Percentiles rank a stretch among this genome's conserved stretches.
Conservation (phyloP, 768 basidiomycete species). For the Kwoniella heveanensis region DNA sequence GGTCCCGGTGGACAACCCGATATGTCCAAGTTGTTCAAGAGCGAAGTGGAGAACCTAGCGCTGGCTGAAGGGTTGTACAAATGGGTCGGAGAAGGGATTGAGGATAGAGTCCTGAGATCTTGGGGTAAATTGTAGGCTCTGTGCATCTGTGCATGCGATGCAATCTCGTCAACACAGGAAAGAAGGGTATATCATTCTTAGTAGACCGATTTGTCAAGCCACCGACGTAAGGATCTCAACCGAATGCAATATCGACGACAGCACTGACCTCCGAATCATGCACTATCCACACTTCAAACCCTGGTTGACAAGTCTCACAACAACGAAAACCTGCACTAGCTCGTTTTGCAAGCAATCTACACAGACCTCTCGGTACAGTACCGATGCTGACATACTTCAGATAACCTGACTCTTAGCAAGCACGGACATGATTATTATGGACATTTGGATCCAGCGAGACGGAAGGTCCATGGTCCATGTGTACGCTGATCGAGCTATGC, state of each 20-base stretch:
- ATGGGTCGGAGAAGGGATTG: slow-evolving; percentile 81
- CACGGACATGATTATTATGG: neutral
- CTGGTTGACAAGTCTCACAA: too few relatives aligned
- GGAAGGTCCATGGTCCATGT: neutral
- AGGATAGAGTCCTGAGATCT: slow-evolving; percentile 72
- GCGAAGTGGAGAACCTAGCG: slow-evolving; percentile 88
- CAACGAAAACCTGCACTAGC: too few relatives aligned
- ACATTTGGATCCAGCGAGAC: neutral
- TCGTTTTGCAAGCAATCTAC: too few relatives aligned
- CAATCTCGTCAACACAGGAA: too few relatives aligned
- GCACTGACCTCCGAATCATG: too few relatives aligned
- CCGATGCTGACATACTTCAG: too few relatives aligned
- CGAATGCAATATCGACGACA: too few relatives aligned
- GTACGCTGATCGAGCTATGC: neutral
- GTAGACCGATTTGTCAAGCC: neutral
- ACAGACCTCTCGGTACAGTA: too few relatives aligned
- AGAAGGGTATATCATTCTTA: neutral
- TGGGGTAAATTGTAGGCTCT: slow-evolving; percentile 62
- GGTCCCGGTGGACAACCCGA: slow-evolving; percentile 69
- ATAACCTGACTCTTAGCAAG: neutral
- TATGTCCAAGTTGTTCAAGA: slow-evolving; percentile 83
- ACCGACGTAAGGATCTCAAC: neutral
- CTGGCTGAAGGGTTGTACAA: slow-evolving; percentile 81
- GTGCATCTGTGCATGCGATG: slow-evolving; percentile 1
- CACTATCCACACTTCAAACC: too few relatives aligned